Evolutionary conservation across 306 rosid genomes (phyloP).

Genomic region (Amphicarpaea edgeworthii): DNA sequence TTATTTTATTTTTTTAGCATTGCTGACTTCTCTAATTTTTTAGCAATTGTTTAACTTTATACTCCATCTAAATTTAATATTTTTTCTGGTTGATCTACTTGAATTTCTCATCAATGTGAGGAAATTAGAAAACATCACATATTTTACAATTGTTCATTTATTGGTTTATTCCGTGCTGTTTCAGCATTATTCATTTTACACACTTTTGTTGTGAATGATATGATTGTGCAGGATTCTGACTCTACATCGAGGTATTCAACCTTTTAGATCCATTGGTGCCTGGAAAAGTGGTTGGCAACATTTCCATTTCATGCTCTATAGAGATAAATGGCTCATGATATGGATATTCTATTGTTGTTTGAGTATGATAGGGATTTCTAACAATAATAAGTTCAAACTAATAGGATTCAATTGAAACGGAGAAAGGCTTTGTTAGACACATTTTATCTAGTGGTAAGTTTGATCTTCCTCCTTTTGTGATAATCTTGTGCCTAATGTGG

Average conservation of each 20-base stretch:
- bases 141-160: conserved; percentile 32
- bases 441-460: conserved; percentile 93
- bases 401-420: conserved; percentile 93
- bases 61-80: no score
- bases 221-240: conserved; percentile 66
- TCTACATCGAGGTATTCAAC: conserved; percentile 60
- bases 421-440: conserved; percentile 85
- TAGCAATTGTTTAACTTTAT: no score
- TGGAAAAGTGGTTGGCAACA: conserved; percentile 71
- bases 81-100: conserved; percentile 85
- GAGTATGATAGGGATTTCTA: conserved; percentile 37
- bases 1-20: no score
- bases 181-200: conserved; percentile 30
- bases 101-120: conserved; percentile 81
- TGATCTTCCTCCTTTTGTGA: conserved; percentile 41
- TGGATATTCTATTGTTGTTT: conserved; percentile 35
- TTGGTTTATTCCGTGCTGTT: conserved; percentile 17
- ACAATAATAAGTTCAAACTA: conserved; percentile 45
- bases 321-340: conserved; percentile 64
- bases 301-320: conserved; percentile 75
- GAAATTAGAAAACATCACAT: conserved; percentile 4
- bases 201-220: conserved; percentile 37
- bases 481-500: conserved; percentile 26
- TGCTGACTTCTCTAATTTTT: no score
- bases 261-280: conserved; percentile 82